Conservation (phyloP, 1,284 basidiomycete genomes). For the Ustilago nuda region DNA sequence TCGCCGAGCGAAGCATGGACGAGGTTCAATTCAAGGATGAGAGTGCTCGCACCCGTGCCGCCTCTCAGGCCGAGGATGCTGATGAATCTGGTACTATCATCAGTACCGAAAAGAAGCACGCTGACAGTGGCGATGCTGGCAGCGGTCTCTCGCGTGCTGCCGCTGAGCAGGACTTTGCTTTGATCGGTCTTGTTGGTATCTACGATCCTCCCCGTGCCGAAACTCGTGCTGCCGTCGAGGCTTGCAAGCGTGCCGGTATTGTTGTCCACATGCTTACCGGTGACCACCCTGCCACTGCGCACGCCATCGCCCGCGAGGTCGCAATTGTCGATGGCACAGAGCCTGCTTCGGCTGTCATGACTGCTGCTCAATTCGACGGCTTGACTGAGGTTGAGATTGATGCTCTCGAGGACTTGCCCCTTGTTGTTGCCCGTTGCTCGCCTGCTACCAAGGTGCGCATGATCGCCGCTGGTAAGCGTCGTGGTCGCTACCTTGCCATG, state of each 20-base stretch:
- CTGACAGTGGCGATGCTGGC: constrained; percentile 11
- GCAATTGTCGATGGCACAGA: constrained; percentile 58
- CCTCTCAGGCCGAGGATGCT: constrained; percentile 25
- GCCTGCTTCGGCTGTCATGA: constrained; percentile 52
- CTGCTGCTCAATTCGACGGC: constrained; percentile 57
- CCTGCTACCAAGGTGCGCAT: constrained; percentile 65
- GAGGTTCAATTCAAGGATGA: constrained; percentile 37
- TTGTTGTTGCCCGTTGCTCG: constrained; percentile 63
- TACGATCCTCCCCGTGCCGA: constrained; percentile 65
- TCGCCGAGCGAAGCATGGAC: constrained; percentile 58
- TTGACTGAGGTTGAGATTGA: constrained; percentile 59
- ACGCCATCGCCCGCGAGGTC: constrained; percentile 59
- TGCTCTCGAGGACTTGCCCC: constrained; percentile 50
- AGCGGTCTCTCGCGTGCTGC: constrained; percentile 47
- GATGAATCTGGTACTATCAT: constrained; percentile 38
- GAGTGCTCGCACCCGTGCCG: constrained; percentile 43
- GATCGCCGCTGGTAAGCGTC: constrained; percentile 57
- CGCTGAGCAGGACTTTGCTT: constrained; percentile 57
- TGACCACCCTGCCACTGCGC: constrained; percentile 61
- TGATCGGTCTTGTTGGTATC: constrained; percentile 63
- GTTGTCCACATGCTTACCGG: constrained; percentile 64
- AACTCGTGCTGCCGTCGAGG: constrained; percentile 58
- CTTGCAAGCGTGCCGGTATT: constrained; percentile 62
- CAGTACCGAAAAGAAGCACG: constrained; percentile 38
- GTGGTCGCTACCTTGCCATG: constrained; percentile 54